Base-by-base conservation (phyloP, 257 asterid genomes). In the Solanum bukasovii region DNA sequence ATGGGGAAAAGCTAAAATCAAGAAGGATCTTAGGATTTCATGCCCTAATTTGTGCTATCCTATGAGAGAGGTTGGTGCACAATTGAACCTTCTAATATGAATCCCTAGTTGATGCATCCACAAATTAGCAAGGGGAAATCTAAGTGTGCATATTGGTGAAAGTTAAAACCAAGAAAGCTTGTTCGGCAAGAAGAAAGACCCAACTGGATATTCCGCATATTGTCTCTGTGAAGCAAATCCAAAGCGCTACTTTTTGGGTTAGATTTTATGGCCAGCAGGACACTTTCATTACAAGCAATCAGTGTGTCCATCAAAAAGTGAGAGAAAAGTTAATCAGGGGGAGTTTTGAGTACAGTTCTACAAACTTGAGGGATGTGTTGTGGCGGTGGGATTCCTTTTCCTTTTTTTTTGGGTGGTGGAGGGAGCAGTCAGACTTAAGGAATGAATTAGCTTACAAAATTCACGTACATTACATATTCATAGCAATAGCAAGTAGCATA, bases 401-500 rank as follows among this genome's bases (percentile, higher is more conserved):
- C 6, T 1, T 11, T 10, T 63, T 63, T 63, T n/a, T 63, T 63
- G 29, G 31, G 71, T n/a, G 25, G 18, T 21, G 9, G 16, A 5
- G 35, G 74, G 74, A 27, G 4, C 31, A 5, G 74, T 67, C 35
- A 74, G 20, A 74, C 52, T 74, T 37, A 35, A 35, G n/a, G 52
- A 13, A 35, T 74, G 49, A 38, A 75, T 75, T 74, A 75, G 59
- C 40, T 40, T 38, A 5, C 9, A 77, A 79, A 42, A 16, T 20
- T 44, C 65, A 4, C 84, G 14, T 25, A 42, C 38, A 79, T 25
- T 25, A 79, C 35, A 78, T 25, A 79, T 25, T 79, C 84, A 79
- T 79, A 79, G 84, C 63, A 78, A 40, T 25, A 42, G 63, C 16
- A 81, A 81, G 68, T 81, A 29, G 25, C 6, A 81, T 86, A 95